Evolutionary conservation across 2,329 filamentous ascomycete genomes (phyloP), one percentile per base, ranked within the genome.

Genomic region (Ophioceras dolichostomum): DNA sequence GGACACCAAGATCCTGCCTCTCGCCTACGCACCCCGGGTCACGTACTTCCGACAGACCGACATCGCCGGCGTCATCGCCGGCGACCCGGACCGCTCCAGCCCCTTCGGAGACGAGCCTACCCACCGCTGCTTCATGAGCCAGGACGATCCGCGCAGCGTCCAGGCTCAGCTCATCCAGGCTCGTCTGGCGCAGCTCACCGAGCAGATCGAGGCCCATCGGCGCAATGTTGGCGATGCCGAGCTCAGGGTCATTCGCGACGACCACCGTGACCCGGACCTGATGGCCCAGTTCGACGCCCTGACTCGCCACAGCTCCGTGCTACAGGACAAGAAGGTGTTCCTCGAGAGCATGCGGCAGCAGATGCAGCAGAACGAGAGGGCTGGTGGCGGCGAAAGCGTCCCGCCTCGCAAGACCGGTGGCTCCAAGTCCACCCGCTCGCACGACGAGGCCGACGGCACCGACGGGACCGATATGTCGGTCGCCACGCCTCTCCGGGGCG

Each of bases 21-120:
- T 98, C 8, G 88, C 84, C 0, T 96, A 80, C 50, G 85, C 89
- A 16, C 93, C 91, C n/a, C 76, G 91, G 2, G 83, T 98, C 51
- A 96, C 91, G 1, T 98, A 98, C 57, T 94, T 95, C 65, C 77
- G 91, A 22, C 87, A 98, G 58, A 98, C 91, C 2, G 91, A 98
- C 49, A 91, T 95, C 53, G 78, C 77, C 13, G 79, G 84, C 41
- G 72, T 77, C 17, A 86, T 87, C 42, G 75, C 78, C 35, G 80
- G 82, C n/a, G 85, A 94, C 49, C 73, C 83, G 8, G 79, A 84
- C 39, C 71, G 87, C 29, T 86, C 79, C 12, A 96, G 88, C 55
- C 79, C 83, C 0, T 98, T 98, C 55, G 93, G 91, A 10, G 73
- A 93, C 36, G 91, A 98, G 55, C 81, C 84, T 1, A 95, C 89